Evolutionary conservation across 2,329 filamentous ascomycete genomes (phyloP).

Genomic region (Fusarium temperatum): DNA sequence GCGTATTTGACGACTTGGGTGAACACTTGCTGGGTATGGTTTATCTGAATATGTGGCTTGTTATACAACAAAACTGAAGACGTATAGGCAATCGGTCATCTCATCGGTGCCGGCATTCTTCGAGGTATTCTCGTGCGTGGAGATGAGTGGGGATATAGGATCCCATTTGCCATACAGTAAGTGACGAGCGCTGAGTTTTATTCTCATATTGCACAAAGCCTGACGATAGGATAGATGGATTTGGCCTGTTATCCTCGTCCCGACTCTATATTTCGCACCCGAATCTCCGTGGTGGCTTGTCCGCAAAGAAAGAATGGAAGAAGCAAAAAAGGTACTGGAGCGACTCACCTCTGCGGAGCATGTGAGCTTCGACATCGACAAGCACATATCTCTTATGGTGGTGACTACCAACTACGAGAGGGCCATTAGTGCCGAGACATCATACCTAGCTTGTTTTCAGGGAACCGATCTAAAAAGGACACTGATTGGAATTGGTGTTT

Average conservation of each 20-base stretch:
- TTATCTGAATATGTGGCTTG: background rate
- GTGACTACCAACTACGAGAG: background rate
- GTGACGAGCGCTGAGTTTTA: background rate
- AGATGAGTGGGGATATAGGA: background rate
- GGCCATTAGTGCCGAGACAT: background rate
- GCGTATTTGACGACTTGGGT: background rate
- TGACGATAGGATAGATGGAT: background rate
- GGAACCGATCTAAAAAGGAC: background rate
- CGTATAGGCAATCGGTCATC: background rate
- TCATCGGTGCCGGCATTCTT: background rate
- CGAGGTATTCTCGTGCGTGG: background rate
- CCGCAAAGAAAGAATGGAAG: background rate
- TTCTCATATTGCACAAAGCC: fast-evolving
- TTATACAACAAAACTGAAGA: background rate
- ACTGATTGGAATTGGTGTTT: background rate
- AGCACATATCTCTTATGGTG: background rate
- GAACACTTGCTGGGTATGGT: background rate
- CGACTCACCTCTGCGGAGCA: background rate
- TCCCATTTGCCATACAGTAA: background rate
- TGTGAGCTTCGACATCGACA: background rate
- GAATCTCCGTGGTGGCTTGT: background rate
- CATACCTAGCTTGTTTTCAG: background rate
- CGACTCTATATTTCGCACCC: background rate
- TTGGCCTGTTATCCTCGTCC: background rate
- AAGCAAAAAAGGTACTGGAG: background rate